A percentile compares a stretch with the other conserved stretches of the same genome.
Conservation (phyloP, 2,329 filamentous ascomycete species). For the Fusarium keratoplasticum region DNA sequence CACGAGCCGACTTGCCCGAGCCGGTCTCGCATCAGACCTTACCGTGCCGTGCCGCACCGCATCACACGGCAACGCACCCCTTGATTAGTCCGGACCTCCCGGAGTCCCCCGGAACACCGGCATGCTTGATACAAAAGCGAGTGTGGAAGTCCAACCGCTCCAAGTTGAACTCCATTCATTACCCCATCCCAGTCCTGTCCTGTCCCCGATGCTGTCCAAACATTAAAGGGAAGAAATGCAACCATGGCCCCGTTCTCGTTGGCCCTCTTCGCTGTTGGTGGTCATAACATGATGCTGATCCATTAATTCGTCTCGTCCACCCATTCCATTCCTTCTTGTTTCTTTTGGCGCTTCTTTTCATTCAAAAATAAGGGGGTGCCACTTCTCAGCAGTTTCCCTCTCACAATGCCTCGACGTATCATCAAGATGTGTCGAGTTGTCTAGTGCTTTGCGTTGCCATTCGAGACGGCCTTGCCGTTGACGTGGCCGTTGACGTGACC, state of each 20-base stretch:
- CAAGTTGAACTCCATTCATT: slow-evolving; percentile 27
- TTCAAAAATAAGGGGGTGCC: background rate
- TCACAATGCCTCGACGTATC: background rate
- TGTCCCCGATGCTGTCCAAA: slow-evolving; percentile 6
- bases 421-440: background rate
- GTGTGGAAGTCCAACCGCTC: slow-evolving; percentile 24
- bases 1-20: slow-evolving; percentile 5
- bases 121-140: slow-evolving; percentile 37
- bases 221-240: slow-evolving; percentile 18
- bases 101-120: slow-evolving; percentile 23
- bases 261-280: slow-evolving; percentile 22
- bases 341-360: background rate
- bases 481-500: slow-evolving; percentile 19
- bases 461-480: slow-evolving; percentile 30
- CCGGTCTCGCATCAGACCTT: background rate
- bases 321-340: slow-evolving; percentile 5
- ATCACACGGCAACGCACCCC: slow-evolving; percentile 7
- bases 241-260: slow-evolving; percentile 22
- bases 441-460: slow-evolving; percentile 31
- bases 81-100: slow-evolving; percentile 23
- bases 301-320: slow-evolving; percentile 37
- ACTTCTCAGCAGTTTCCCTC: background rate
- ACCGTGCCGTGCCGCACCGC: background rate
- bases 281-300: slow-evolving; percentile 37
- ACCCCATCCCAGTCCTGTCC: slow-evolving; percentile 6